Evolutionary conservation across 2,329 filamentous ascomycete genomes (phyloP).

Genomic region (Colletotrichum somersetense): DNA sequence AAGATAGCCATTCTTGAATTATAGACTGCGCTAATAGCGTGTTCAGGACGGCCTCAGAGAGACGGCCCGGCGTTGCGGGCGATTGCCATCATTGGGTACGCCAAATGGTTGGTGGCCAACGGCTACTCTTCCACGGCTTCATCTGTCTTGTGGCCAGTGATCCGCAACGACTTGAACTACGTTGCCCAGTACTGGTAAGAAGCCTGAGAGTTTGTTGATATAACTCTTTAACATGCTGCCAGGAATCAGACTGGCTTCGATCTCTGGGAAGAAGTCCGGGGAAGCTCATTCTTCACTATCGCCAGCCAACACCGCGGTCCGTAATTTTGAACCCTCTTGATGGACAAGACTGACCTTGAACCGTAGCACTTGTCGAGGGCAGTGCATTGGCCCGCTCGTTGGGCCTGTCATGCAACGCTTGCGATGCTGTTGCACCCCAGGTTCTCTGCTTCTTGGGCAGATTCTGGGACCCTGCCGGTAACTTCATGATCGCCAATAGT

Average conservation of each 20-base stretch:
- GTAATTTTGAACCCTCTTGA: slow-evolving; percentile 46
- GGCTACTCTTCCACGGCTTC: slow-evolving; percentile 70
- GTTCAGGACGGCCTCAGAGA: slow-evolving; percentile 76
- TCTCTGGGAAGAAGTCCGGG: slow-evolving; percentile 85
- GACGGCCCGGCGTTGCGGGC: slow-evolving; percentile 84
- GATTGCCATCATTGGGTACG: slow-evolving; percentile 78
- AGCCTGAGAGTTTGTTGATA: background rate
- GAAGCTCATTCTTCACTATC: slow-evolving; percentile 84
- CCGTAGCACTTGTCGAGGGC: slow-evolving; percentile 73
- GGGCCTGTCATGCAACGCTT: slow-evolving; percentile 70
- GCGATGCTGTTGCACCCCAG: slow-evolving; percentile 74
- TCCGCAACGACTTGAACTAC: slow-evolving; percentile 82
- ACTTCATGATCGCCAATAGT: slow-evolving; percentile 77
- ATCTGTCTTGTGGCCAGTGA: slow-evolving; percentile 76
- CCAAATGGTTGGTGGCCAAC: slow-evolving; percentile 77
- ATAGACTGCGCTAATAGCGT: slow-evolving; percentile 12
- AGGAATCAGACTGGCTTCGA: slow-evolving; percentile 76
- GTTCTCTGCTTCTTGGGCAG: slow-evolving; percentile 79
- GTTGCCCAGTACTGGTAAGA: slow-evolving; percentile 76
- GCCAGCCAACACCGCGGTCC: slow-evolving; percentile 75
- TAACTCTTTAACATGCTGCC: slow-evolving; percentile 13
- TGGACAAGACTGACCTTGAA: slow-evolving; percentile 5
- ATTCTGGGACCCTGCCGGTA: slow-evolving; percentile 74
- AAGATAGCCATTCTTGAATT: slow-evolving; percentile 15
- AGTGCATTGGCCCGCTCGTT: slow-evolving; percentile 73